Conservation (phyloP, 441 rosid genomes). For the Pelargonium australe region DNA sequence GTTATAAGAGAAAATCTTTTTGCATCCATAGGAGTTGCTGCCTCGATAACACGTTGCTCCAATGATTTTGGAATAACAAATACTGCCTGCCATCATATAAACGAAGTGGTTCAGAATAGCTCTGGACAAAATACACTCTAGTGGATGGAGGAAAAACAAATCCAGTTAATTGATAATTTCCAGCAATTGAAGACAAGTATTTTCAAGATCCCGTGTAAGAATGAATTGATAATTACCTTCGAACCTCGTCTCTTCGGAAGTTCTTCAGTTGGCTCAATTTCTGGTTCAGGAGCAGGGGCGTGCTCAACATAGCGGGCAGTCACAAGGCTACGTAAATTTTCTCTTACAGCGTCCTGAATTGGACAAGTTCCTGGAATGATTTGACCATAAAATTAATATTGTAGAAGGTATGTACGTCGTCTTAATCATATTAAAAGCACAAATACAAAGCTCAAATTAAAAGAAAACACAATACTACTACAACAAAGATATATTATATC, state of each 20-base stretch:
- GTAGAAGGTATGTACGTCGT: not conserved
- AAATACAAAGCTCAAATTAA: not conserved
- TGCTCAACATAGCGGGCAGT: conserved; percentile 66
- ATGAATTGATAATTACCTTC: conserved; percentile 42
- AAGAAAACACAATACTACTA: no score
- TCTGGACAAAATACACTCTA: not conserved
- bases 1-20: conserved; percentile 47
- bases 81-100: conserved; percentile 33
- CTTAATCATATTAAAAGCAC: conserved; percentile 1
- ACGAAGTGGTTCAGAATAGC: conserved; percentile 7
- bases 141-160: not conserved
- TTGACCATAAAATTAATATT: conserved; percentile 7
- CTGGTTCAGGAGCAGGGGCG: conserved; percentile 69
- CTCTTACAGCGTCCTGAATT: conserved; percentile 38
- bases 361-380: conserved; percentile 29
- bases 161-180: not conserved
- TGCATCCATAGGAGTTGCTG: conserved; percentile 62
- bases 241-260: conserved; percentile 47
- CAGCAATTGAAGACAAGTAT: not conserved
- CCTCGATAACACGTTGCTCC: conserved; percentile 64
- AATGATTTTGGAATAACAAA: conserved; percentile 35
- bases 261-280: conserved; percentile 50
- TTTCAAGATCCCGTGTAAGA: not conserved
- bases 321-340: conserved; percentile 46
- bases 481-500: not conserved